Conservation (phyloP, 306 rosid genomes). For the Glycine latifolia region DNA sequence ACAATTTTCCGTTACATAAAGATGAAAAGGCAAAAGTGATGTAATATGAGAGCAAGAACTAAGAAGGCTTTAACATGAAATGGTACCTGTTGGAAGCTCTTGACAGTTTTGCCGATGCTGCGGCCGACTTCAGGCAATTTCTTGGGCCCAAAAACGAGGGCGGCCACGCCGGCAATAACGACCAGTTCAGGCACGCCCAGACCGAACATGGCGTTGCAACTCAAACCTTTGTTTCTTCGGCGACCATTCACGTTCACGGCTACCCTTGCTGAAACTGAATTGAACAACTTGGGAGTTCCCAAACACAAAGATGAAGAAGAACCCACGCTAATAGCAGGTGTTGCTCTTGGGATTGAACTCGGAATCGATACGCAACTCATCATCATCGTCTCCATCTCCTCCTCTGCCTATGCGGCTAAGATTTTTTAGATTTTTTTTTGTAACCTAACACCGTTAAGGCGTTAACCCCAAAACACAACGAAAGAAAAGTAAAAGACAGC, state of each 20-base stretch:
- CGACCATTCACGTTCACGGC: not conserved
- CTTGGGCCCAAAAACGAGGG: constrained; percentile 93
- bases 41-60: no score
- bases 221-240: constrained; percentile 55
- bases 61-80: no score
- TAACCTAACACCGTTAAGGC: not conserved
- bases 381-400: constrained; percentile 22
- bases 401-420: constrained; percentile 17
- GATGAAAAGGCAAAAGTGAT: no score
- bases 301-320: not conserved
- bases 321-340: not conserved
- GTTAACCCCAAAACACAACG: no score
- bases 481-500: no score
- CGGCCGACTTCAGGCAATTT: constrained; percentile 95
- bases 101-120: constrained; percentile 92
- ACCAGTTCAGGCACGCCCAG: constrained; percentile 91
- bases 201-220: constrained; percentile 88
- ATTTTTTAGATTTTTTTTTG: constrained; percentile 12
- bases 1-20: no score
- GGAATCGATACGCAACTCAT: constrained; percentile 27
- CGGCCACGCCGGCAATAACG: constrained; percentile 94
- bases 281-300: no score
- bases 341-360: not conserved
- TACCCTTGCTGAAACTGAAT: no score
- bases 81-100: constrained; percentile 92